Conservation (phyloP, 306 rosid genomes). For the Begonia peltatifolia region DNA sequence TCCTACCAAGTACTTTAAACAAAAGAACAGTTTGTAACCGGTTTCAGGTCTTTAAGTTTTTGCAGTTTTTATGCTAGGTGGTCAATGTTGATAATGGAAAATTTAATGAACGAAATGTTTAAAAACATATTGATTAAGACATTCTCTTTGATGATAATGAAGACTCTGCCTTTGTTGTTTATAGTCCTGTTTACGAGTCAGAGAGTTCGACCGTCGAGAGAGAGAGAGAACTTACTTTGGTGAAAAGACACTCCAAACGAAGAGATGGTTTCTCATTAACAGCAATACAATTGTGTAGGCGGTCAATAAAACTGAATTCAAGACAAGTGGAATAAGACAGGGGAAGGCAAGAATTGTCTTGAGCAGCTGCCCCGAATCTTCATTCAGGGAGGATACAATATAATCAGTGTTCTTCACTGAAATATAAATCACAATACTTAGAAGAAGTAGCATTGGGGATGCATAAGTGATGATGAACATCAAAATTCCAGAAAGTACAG, state of each 20-base stretch:
- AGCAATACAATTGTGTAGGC: conserved; percentile 56
- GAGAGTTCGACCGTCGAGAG: background rate
- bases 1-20: too few species aligned
- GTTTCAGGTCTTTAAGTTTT: background rate
- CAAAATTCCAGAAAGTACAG: conserved; percentile 69
- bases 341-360: conserved; percentile 61
- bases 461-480: conserved; percentile 90
- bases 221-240: conserved; percentile 67
- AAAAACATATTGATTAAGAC: background rate
- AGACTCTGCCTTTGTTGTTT: background rate
- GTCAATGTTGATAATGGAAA: background rate
- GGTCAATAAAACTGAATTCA: conserved; percentile 59
- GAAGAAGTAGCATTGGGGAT: conserved; percentile 55
- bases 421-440: conserved; percentile 62
- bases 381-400: conserved; percentile 14
- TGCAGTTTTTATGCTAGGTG: background rate
- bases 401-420: conserved; percentile 35
- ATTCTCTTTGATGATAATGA: background rate
- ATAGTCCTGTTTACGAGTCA: background rate
- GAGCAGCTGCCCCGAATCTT: conserved; percentile 48
- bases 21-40: too few species aligned
- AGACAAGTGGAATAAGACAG: conserved; percentile 60
- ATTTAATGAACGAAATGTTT: background rate
- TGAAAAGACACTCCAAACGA: conserved; percentile 90
- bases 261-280: conserved; percentile 90